A percentile compares a stretch with the other conserved stretches of the same genome.
These are phyloP conservation scores for Tephrocybe sp. DNA, from an alignment of 768 basidiomycete species.

Conservation along the genomic window DNA sequence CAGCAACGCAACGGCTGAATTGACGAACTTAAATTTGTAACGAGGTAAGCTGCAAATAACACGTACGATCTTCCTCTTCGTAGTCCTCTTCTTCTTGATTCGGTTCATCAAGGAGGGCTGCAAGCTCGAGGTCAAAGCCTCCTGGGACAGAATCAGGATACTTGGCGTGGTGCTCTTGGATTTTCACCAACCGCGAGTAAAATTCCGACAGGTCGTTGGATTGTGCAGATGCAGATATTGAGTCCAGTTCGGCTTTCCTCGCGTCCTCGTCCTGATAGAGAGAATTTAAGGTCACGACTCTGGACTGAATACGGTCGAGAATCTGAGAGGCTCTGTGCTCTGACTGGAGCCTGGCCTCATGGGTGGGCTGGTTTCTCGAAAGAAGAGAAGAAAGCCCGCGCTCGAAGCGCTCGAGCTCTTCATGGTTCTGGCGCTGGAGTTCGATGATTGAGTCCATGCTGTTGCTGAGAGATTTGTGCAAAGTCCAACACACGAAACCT, in stretches of 20 bases:
- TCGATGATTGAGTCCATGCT: constrained; percentile 94
- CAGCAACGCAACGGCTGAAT: constrained; percentile 68
- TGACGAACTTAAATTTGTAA: constrained; percentile 7
- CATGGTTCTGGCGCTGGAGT: constrained; percentile 91
- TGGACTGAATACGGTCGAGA: constrained; percentile 77
- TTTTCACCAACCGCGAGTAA: constrained; percentile 91
- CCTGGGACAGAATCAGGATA: constrained; percentile 88
- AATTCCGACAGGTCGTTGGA: constrained; percentile 87
- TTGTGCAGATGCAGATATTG: constrained; percentile 55
- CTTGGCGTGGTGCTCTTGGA: constrained; percentile 95
- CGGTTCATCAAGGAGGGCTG: constrained; percentile 74
- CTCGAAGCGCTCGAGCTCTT: constrained; percentile 92
- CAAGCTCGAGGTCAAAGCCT: constrained; percentile 81
- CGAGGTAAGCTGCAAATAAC: not conserved
- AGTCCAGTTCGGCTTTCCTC: constrained; percentile 63
- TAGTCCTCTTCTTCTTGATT: constrained; percentile 73
- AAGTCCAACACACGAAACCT: constrained; percentile 12
- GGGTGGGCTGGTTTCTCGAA: constrained; percentile 59
- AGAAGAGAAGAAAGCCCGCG: constrained; percentile 82
- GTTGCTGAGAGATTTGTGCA: constrained; percentile 14
- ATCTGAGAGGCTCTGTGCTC: constrained; percentile 91
- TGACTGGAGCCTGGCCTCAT: constrained; percentile 65
- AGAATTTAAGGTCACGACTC: constrained; percentile 60
- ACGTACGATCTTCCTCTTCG: constrained; percentile 87
- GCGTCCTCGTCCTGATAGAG: constrained; percentile 77